Evolutionary conservation across 2,329 filamentous ascomycete genomes (phyloP), one percentile per base, ranked within the genome.

Genomic region (Colletotrichum truncatum): DNA sequence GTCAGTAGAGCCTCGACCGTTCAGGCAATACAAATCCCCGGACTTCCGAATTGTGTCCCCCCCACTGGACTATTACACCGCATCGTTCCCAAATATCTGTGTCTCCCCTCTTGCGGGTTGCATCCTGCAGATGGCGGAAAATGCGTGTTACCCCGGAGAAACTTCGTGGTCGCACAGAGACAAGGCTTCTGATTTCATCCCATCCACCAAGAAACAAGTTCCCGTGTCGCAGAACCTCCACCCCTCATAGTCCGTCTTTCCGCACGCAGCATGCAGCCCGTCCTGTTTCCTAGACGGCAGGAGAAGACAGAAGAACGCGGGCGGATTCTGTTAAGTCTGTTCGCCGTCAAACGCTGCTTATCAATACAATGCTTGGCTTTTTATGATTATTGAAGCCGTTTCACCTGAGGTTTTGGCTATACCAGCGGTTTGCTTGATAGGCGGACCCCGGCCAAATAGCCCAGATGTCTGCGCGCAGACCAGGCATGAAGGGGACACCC

Each of bases 111-210:
- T 52, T 28, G 34, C 49, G 48, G 48, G 57, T 28, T 65, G 39
- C 48, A 28, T 43, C 57, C 43, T 23, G 28, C 48, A 49, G 49
- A 41, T 53, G 14, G 26, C 56, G 36, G 25, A 49, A 49, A 32
- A 26, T 38, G 38, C 28, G 49, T 62, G 41, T 32, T 23, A 65
- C 57, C 36, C 38, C 28, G 7, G 23, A 32, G 6, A 14, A 26
- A 49, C 14, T 12, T 46, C 30, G 18, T 18, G 8, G 55, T 64
- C 16, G 30, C 30, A 48, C 59, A 43, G 23, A 25, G 32, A n/a
- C n/a, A 21, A 41, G 30, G 25, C 52, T 55, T 26, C n/a, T n/a
- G n/a, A 30, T 57, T 61, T 65, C 57, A 43, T 65, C 57, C 49
- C 62, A 62, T 38, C 57, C 14, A 21, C 48, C 56, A 39, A 52